Percentiles rank a stretch among this genome's conserved stretches.
Evolutionary conservation across 768 basidiomycete species (phyloP).

Genomic region (Thelephora aurantiotincta): DNA sequence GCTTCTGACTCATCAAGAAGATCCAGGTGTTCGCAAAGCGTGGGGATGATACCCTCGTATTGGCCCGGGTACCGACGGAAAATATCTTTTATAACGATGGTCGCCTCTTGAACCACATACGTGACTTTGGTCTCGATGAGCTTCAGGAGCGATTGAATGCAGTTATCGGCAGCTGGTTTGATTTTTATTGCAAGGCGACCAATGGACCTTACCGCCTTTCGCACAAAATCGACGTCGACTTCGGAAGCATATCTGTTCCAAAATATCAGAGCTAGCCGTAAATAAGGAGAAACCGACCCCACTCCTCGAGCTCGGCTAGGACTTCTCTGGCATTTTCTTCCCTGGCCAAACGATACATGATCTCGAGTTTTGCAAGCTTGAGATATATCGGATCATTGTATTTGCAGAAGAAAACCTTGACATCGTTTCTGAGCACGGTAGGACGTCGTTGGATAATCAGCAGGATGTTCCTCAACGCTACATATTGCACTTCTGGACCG

Average conservation of each 20-base stretch:
- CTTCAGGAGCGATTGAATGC: constrained; percentile 74
- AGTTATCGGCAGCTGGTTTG: constrained; percentile 72
- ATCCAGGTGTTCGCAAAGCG: constrained; percentile 84
- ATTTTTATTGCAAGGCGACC: constrained; percentile 98
- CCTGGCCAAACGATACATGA: constrained; percentile 96
- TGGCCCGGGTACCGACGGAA: constrained; percentile 94
- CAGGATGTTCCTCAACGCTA: constrained; percentile 90
- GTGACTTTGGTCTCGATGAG: constrained; percentile 88
- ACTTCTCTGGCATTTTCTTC: constrained; percentile 90
- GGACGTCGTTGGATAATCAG: constrained; percentile 95
- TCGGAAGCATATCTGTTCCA: constrained; percentile 81
- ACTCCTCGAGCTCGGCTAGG: constrained; percentile 92
- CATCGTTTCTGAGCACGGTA: constrained; percentile 86
- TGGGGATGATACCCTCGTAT: constrained; percentile 94
- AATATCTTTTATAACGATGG: constrained; percentile 96
- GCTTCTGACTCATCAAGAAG: constrained; percentile 90
- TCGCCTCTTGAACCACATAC: constrained; percentile 94
- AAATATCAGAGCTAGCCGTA: neutral
- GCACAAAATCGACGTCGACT: constrained; percentile 95
- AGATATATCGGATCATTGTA: constrained; percentile 99
- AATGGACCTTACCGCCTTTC: constrained; percentile 94
- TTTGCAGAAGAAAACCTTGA: constrained; percentile 99
- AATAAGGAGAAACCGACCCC: constrained; percentile 13
- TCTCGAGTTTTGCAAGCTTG: constrained; percentile 95
- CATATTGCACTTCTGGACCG: constrained; percentile 97